Percentiles rank a stretch among this genome's conserved stretches.
Conservation (phyloP, 129 eudicot species). For the Flaveria bidentis region DNA sequence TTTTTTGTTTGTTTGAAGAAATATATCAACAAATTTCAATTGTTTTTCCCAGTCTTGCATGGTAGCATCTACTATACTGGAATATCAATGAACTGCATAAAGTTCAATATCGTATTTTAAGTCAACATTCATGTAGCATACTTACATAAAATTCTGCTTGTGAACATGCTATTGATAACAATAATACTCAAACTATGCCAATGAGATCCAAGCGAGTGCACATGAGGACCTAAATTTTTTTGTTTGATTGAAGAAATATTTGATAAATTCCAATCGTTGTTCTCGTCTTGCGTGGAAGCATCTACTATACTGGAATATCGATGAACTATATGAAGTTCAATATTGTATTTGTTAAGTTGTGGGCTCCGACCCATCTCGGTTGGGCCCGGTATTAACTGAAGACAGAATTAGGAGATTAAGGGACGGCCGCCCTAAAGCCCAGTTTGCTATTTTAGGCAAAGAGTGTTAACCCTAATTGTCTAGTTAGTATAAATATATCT, state of each 20-base stretch:
- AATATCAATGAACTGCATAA: neutral
- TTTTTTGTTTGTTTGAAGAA: neutral
- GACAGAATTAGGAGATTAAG: too few relatives aligned
- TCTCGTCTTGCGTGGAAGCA: neutral
- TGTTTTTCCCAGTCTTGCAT: conserved; percentile 1
- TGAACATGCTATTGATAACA: neutral
- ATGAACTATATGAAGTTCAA: neutral
- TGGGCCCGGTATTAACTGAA: too few relatives aligned
- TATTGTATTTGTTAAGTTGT: neutral
- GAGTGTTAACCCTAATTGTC: too few relatives aligned
- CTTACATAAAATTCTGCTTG: neutral
- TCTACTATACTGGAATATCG: neutral
- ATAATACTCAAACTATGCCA: conserved; percentile 5
- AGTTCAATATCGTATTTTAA: neutral
- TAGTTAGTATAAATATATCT: too few relatives aligned
- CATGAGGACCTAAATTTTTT: neutral
- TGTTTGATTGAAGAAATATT: neutral
- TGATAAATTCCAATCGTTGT: neutral
- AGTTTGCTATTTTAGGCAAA: too few relatives aligned
- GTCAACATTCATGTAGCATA: conserved; percentile 13
- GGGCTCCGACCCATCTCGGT: too few relatives aligned
- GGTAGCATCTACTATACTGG: neutral
- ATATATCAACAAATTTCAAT: neutral
- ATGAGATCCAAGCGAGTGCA: neutral
- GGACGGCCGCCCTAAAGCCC: too few relatives aligned